A percentile compares a stretch with the other conserved stretches of the same genome.
Evolutionary conservation across 2,329 filamentous ascomycete species (phyloP).

Genomic region (Thermomyces lanuginosus): DNA sequence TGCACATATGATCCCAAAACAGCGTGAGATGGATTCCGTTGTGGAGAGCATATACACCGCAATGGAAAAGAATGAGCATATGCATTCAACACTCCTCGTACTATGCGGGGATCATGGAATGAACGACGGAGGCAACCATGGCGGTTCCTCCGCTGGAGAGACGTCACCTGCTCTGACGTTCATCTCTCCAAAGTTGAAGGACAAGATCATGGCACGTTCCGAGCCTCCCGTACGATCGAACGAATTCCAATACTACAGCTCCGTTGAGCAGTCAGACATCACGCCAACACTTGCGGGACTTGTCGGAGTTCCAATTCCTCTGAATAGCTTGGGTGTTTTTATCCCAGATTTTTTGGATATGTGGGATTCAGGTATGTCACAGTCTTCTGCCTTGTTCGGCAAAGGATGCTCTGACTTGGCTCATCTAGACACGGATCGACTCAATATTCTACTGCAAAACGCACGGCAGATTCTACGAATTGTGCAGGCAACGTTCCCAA

Average conservation of each 20-base stretch:
- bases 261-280: conserved; percentile 86
- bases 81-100: conserved; percentile 65
- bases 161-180: conserved; percentile 88
- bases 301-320: conserved; percentile 71
- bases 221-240: conserved; percentile 46
- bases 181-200: conserved; percentile 59
- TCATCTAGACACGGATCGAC: conserved; percentile 34
- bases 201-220: background rate
- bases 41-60: conserved; percentile 60
- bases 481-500: conserved; percentile 54
- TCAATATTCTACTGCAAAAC: conserved; percentile 59
- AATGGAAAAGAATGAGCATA: conserved; percentile 53
- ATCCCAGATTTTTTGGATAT: conserved; percentile 63
- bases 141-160: conserved; percentile 82
- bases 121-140: conserved; percentile 96
- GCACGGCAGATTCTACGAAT: conserved; percentile 65
- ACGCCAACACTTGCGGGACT: conserved; percentile 76
- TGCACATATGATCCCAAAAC: conserved; percentile 82
- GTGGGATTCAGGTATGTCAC: conserved; percentile 47
- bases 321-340: conserved; percentile 79
- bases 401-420: conserved; percentile 3
- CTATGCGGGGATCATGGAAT: conserved; percentile 95
- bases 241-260: conserved; percentile 69
- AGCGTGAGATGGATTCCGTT: conserved; percentile 81
- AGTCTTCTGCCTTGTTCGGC: conserved; percentile 4